Evolutionary conservation across 2,329 filamentous ascomycete species (phyloP), one percentile per base, ranked within the genome.

Genomic region (Ceratocystis ficicola): DNA sequence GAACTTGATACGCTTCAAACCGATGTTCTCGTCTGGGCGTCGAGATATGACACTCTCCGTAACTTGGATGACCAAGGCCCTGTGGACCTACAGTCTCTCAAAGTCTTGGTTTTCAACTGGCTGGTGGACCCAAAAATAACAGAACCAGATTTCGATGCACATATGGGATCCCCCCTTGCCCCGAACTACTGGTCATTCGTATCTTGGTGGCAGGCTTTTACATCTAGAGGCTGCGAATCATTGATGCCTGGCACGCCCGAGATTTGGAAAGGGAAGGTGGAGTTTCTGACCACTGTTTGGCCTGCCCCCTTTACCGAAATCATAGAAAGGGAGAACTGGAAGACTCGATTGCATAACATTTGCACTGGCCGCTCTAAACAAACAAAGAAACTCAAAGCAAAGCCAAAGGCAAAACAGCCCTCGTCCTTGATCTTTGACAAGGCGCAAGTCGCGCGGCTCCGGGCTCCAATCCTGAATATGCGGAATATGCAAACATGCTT

Each of bases 401-500:
- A 28, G 7, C 20, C 48, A 8, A 10, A 28, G 15, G 48, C 20
- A 28, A 28, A 52, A 15, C 48, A 52, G 7, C 48, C 48, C 48
- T 25, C 22, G 48, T 52, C 20, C 15, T 52, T n/a, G 3, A 52
- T 52, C 20, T 52, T 52, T 17, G 48, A 52, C 15, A 52, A 52
- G 20, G 22, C 48, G 7, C 59, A 61, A 25, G 44, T 61, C 15
- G 8, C 3, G n/a, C 59, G 12, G 8, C 20, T 8, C 10, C 59
- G 12, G 6, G 17, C 44, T 6, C 59, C 59, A 7, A 20, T 61
- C 8, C 28, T 44, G 22, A 44, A 44, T 44, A 44, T 44, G 32
- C 32, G 41, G 32, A 61, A 61, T 20, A 44, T 44, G n/a, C 59
- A 61, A 22, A 44, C 20, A 5, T 61, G 84, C 70, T 83, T 94